Conservation (phyloP, 163 green algal species). For the Coccomyxa subellipsoidea region DNA sequence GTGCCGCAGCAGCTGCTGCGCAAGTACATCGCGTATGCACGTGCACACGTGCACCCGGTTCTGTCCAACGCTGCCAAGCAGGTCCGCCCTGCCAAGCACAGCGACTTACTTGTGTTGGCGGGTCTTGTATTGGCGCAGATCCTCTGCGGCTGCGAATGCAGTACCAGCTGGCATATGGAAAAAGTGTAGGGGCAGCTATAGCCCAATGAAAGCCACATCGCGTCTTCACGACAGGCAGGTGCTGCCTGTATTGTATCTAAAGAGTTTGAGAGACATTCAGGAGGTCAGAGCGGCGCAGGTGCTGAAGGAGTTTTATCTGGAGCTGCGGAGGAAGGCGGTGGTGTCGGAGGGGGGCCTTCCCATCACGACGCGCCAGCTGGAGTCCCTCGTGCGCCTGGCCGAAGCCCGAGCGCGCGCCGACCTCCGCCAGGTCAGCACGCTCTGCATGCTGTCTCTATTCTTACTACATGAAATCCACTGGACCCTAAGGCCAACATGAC, state of each 20-base stretch:
- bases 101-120: no score
- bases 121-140: no score
- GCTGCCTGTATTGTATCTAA: no score
- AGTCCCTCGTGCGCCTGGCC: constrained; percentile 78
- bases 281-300: constrained; percentile 3
- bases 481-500: no score
- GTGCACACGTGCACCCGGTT: constrained; percentile 66
- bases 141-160: no score
- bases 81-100: constrained; percentile 15
- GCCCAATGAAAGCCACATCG: no score
- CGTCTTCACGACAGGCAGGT: no score
- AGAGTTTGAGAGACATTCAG: neutral
- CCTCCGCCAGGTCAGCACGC: constrained; percentile 66
- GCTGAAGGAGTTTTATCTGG: constrained; percentile 76
- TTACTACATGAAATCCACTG: no score
- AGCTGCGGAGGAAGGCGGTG: constrained; percentile 56
- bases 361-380: constrained; percentile 77
- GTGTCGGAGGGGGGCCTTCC: constrained; percentile 37
- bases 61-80: constrained; percentile 67
- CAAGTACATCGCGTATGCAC: constrained; percentile 91
- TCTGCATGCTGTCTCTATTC: no score
- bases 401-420: constrained; percentile 78
- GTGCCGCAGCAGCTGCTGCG: constrained; percentile 68
- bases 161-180: no score
- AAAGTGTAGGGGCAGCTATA: no score